Percentiles rank a stretch among this genome's conserved stretches.
phyloP scores from a whole-genome alignment of 345 rosid species.

The Pistacia atlantica region DNA sequence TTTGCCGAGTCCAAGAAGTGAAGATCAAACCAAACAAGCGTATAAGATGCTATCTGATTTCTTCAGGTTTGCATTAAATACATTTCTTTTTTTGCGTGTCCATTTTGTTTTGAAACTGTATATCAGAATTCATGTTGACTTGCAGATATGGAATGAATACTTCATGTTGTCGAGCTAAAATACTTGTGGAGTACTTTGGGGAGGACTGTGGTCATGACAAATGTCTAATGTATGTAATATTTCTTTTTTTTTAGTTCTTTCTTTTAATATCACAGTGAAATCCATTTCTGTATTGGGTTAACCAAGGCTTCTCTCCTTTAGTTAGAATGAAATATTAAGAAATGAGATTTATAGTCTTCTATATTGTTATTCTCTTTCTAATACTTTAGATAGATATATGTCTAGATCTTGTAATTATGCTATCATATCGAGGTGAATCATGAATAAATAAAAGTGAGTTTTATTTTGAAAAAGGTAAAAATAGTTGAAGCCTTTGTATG shows the following conservation, averaged over 20 bases:
- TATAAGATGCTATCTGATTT: constrained; percentile 81
- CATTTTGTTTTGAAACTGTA: constrained; percentile 5
- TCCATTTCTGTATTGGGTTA: neutral
- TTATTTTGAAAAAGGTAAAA: neutral
- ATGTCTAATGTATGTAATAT: constrained; percentile 62
- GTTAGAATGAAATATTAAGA: neutral
- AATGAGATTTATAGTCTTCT: neutral
- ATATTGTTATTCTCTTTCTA: neutral
- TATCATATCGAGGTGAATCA: neutral
- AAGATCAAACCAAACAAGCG: constrained; percentile 68
- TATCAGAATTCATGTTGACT: constrained; percentile 6
- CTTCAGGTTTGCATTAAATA: constrained; percentile 51
- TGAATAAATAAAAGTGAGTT: neutral
- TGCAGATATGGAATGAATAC: constrained; percentile 92
- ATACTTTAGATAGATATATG: neutral
- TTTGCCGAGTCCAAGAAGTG: constrained; percentile 72
- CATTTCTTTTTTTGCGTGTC: neutral
- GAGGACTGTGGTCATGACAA: constrained; percentile 60
- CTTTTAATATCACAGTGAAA: too few species aligned
- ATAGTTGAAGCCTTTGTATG: constrained; percentile 14
- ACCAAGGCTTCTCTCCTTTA: neutral
- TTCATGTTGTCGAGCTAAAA: constrained; percentile 75
- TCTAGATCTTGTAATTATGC: neutral
- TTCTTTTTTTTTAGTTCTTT: neutral
- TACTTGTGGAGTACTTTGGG: constrained; percentile 82